Conservation (phyloP, 2,329 filamentous ascomycete genomes). For the Xylaria sp. region DNA sequence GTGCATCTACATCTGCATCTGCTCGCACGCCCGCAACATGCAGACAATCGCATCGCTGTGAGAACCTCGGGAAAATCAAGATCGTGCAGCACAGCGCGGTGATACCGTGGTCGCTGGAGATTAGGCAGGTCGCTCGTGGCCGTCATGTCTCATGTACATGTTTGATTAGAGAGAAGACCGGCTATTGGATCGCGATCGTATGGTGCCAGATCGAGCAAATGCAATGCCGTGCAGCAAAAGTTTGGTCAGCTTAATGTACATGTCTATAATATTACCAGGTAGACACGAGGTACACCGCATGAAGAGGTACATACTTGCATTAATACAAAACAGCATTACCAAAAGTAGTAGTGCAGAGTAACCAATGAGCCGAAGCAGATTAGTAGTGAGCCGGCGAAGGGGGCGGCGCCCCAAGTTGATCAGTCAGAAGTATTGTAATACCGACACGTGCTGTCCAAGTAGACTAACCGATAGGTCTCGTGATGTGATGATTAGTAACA, state of each 20-base stretch:
- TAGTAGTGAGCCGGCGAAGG: too few species aligned
- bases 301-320: too few species aligned
- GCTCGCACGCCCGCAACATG: too few species aligned
- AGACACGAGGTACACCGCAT: background rate
- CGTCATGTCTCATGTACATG: conserved; percentile 11
- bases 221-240: conserved; percentile 6
- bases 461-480: too few species aligned
- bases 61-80: conserved; percentile 5
- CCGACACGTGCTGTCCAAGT: too few species aligned
- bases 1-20: background rate
- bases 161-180: background rate
- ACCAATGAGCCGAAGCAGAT: too few species aligned
- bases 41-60: background rate
- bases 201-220: conserved; percentile 3
- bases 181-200: conserved; percentile 11
- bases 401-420: too few species aligned
- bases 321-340: too few species aligned
- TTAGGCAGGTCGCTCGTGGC: background rate
- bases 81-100: conserved; percentile 3
- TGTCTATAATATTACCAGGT: background rate
- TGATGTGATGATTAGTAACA: too few species aligned
- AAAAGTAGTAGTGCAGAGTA: too few species aligned
- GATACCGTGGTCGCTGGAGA: background rate
- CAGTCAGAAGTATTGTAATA: too few species aligned
- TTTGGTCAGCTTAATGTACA: background rate